Conservation (phyloP, 768 basidiomycete genomes). For the Chalciporus sphaerocephalus region DNA sequence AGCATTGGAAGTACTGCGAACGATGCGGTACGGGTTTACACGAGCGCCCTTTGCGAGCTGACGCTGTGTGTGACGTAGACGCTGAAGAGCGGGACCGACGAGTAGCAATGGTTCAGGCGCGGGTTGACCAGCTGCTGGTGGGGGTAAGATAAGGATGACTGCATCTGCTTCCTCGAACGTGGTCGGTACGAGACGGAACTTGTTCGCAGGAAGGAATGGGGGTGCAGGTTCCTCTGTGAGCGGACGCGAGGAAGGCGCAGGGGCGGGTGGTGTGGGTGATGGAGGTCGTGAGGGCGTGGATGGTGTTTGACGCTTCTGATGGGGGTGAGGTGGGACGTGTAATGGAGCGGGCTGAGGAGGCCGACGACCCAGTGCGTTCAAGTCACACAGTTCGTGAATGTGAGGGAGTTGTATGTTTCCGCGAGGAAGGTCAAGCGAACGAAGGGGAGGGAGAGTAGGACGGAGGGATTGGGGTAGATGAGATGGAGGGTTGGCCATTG, state of each 20-base stretch:
- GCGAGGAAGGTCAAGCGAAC: slow-evolving; percentile 40
- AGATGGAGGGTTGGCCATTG: slow-evolving; percentile 12
- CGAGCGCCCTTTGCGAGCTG: slow-evolving; percentile 44
- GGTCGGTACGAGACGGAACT: slow-evolving; percentile 46
- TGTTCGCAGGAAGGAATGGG: slow-evolving; percentile 13
- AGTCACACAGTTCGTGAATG: slow-evolving; percentile 12
- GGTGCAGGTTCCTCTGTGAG: slow-evolving; percentile 16
- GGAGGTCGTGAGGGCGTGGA: slow-evolving; percentile 39
- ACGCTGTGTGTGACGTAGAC: slow-evolving; percentile 41
- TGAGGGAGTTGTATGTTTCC: slow-evolving; percentile 7
- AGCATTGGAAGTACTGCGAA: slow-evolving; percentile 18
- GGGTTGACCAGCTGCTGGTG: slow-evolving; percentile 18
- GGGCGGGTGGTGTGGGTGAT: slow-evolving; percentile 31
- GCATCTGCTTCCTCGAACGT: slow-evolving; percentile 52
- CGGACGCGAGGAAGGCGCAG: slow-evolving; percentile 11
- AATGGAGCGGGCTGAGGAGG: background rate
- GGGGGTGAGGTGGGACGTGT: slow-evolving; percentile 1
- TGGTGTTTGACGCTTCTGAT: slow-evolving; percentile 33
- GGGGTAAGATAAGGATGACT: slow-evolving; percentile 42
- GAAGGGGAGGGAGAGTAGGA: slow-evolving; percentile 52
- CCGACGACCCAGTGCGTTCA: slow-evolving; percentile 3
- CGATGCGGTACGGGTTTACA: slow-evolving; percentile 54
- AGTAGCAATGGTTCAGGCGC: slow-evolving; percentile 38
- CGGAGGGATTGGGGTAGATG: slow-evolving; percentile 33
- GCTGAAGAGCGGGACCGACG: slow-evolving; percentile 45